phyloP scores from a whole-genome alignment of 2,329 filamentous ascomycete species.

The Metarhizium robertsii region DNA sequence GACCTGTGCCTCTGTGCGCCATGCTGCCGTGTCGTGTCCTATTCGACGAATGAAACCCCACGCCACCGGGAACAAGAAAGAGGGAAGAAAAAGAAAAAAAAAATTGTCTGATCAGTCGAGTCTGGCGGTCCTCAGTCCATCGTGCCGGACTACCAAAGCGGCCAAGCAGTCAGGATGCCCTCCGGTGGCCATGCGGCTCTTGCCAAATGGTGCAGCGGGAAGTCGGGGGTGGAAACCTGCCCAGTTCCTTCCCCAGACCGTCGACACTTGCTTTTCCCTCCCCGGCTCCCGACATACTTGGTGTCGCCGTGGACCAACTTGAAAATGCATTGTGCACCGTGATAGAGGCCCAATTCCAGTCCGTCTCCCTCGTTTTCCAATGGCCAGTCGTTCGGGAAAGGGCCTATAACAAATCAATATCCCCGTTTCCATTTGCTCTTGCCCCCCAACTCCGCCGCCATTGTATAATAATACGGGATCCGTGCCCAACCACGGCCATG shows the following conservation, averaged over 20 bases:
- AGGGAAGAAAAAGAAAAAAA: neutral
- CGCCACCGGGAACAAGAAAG: neutral
- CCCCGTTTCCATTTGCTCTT: neutral
- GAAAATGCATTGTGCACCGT: neutral
- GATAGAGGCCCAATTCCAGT: neutral
- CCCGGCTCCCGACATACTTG: neutral
- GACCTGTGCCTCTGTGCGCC: neutral
- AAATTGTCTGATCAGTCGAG: neutral
- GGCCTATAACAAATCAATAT: neutral
- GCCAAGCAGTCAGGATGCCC: neutral
- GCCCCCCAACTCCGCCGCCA: neutral
- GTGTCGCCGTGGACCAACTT: too few relatives aligned
- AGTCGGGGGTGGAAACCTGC: neutral
- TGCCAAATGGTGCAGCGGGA: neutral
- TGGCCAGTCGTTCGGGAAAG: neutral
- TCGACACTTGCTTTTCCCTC: neutral
- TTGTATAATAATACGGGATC: neutral
- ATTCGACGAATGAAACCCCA: neutral
- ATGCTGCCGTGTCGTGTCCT: neutral
- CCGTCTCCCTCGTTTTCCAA: neutral
- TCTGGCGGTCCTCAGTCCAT: too few relatives aligned
- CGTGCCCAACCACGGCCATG: neutral
- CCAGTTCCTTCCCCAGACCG: too few relatives aligned
- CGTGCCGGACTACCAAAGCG: too few relatives aligned
- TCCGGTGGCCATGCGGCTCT: conserved; percentile 4